Evolutionary conservation across 306 rosid genomes (phyloP), one percentile per base, ranked within the genome.

Genomic region (Trifolium repens): DNA sequence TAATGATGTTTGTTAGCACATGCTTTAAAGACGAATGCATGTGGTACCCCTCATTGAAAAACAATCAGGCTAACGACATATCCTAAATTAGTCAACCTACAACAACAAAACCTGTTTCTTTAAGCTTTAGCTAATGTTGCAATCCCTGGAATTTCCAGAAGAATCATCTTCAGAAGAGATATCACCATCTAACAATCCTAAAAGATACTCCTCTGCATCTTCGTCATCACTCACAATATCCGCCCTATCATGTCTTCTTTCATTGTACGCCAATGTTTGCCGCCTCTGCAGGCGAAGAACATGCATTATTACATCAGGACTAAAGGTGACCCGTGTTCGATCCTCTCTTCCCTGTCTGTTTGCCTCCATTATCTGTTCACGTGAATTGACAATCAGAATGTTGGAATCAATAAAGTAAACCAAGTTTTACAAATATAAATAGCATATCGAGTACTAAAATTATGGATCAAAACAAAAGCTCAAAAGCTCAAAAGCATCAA

Each of bases 261-360:
- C 91, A 47, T 27, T 37, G 54, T 74, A 84, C 7, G 74, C 80
- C 76, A 61, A 42, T 32, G 88, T 69, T 35, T 85, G 91, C 42
- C 84, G 83, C 78, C 91, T 85, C 81, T 87, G 91, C 71, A 87
- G 73, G 50, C 86, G 89, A 73, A 85, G 68, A 69, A 83, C 84
- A 60, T 85, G 87, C 91, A 80, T 80, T 39, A 85, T 74, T 65
- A 78, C 83, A 78, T 80, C 86, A 24, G 87, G 91, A 57, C 78
- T 72, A 63, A 85, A 84, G 12, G 84, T 76, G 32, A 80, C 79
- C 43, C 77, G 76, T 22, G 84, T 50, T 53, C 80, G 83, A 24
- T 83, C 81, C 80, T 83, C 88, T 71, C 91, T 83, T 43, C 87
- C 81, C 68, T 58, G 83, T 54, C 77, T 83, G 66, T 87, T 87